Evolutionary conservation across 83 land plant species (phyloP).

Genomic region (Diphasiastrum complanatum): DNA sequence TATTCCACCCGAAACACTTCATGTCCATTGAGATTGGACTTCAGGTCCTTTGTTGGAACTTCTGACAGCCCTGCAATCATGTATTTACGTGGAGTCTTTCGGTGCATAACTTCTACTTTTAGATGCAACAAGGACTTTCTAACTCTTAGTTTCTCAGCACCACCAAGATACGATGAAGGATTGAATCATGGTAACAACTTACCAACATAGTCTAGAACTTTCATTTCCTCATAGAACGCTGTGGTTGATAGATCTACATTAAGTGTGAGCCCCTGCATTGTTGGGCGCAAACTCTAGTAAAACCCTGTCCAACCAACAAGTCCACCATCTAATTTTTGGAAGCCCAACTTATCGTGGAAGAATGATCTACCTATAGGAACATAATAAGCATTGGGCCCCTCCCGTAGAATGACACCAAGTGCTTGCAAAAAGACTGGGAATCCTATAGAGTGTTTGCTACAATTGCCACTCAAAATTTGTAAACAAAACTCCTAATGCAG

Average conservation of each 20-base stretch:
- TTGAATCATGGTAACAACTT: constrained; percentile 37
- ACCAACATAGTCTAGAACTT: constrained; percentile 51
- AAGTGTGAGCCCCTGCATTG: constrained; percentile 72
- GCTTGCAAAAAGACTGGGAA: constrained; percentile 77
- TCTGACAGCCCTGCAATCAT: constrained; percentile 56
- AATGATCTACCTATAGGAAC: constrained; percentile 54
- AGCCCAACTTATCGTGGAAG: constrained; percentile 55
- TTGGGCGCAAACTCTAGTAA: constrained; percentile 76
- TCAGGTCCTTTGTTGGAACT: constrained; percentile 47
- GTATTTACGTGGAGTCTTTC: constrained; percentile 64
- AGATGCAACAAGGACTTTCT: constrained; percentile 61
- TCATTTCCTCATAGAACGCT: constrained; percentile 70
- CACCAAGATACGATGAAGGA: constrained; percentile 6
- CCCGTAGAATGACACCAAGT: constrained; percentile 62
- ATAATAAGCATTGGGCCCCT: constrained; percentile 49
- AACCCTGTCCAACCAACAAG: constrained; percentile 70
- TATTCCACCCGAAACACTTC: constrained; percentile 47
- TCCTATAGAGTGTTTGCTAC: too few relatives aligned
- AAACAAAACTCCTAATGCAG: too few relatives aligned
- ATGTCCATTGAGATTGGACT: constrained; percentile 49
- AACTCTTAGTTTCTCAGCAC: constrained; percentile 53
- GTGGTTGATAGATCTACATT: constrained; percentile 70
- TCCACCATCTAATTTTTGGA: constrained; percentile 60
- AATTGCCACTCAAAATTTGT: too few relatives aligned
- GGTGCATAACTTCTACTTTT: constrained; percentile 67